phyloP scores from a whole-genome alignment of 2,329 filamentous ascomycete species.

The Helicocarpus griseus region DNA sequence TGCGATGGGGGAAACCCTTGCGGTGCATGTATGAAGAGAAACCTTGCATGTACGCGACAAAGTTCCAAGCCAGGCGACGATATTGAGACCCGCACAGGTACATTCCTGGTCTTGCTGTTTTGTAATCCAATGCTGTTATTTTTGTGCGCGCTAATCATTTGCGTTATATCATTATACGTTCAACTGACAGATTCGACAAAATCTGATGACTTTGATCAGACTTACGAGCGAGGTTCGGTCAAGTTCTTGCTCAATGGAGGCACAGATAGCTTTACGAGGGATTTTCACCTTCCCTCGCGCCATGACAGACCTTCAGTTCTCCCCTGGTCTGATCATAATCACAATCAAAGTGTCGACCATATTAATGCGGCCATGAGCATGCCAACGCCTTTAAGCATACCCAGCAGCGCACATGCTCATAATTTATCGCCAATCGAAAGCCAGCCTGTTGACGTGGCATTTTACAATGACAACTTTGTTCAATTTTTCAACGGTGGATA shows the following conservation, averaged over 20 bases:
- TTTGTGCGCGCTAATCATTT: background rate
- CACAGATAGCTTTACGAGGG: constrained; percentile 37
- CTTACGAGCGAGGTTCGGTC: constrained; percentile 37
- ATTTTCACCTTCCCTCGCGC: constrained; percentile 33
- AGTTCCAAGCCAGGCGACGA: constrained; percentile 15
- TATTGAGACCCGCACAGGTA: constrained; percentile 15
- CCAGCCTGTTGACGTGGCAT: constrained; percentile 19
- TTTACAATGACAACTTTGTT: constrained; percentile 28
- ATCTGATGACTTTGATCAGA: constrained; percentile 20
- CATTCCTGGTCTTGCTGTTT: background rate
- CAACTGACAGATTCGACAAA: constrained; percentile 11
- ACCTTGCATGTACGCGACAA: constrained; percentile 30
- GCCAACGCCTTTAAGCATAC: constrained; percentile 13
- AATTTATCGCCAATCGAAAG: constrained; percentile 10
- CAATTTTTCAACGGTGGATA: constrained; percentile 31
- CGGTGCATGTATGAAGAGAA: constrained; percentile 35
- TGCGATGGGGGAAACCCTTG: constrained; percentile 38
- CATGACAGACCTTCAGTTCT: constrained; percentile 29
- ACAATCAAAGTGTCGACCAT: constrained; percentile 6
- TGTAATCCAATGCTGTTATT: background rate
- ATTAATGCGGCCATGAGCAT: constrained; percentile 12
- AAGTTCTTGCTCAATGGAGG: constrained; percentile 38
- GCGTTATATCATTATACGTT: background rate
- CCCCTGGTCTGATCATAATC: constrained; percentile 25
- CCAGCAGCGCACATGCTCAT: constrained; percentile 4